Base-by-base conservation (phyloP, 2,329 filamentous ascomycete species). In the Microsporum canis region DNA sequence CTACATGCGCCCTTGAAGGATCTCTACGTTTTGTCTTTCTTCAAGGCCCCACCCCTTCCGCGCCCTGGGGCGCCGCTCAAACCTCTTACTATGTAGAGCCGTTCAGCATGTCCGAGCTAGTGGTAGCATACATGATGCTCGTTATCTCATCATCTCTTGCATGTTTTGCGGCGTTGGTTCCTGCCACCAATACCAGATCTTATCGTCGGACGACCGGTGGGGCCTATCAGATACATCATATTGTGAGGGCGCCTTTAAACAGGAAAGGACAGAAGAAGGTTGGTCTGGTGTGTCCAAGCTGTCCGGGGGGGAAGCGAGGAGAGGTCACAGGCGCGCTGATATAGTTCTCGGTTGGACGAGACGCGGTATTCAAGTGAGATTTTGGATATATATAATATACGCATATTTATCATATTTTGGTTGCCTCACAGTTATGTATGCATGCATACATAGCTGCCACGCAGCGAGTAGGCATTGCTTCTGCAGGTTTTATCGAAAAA, bases 161-260 rank as follows among this genome's bases (percentile, higher is more conserved):
- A 49, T 49, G 45, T 17, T 31, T 49, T 49, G 45, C 27, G 45
- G 23, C 27, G 23, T 12, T 31, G 45, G 45, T 31, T 49, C 23
- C 23, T 29, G 8, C 29, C 45, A 55, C 33, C 49, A 55, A 55
- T 17, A 34, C 33, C 29, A 55, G 34, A 5, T n/a, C 10, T 34
- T 55, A 29, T 12, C n/a, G 33, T 34, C 31, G 29, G 12, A 14
- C 49, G 7, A 12, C 49, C 17, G 33, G 49, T 55, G 49, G 49
- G 49, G 8, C 49, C 31, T 34, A 55, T 55, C 29, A 36, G 49
- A 55, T 55, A 55, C 49, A 34, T 55, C 49, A 55, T 55, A 55
- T 55, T 36, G 49, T 5, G 3, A 27, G 12, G 27, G 12, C 3
- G 23, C 23, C 7, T 4, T 14, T 8, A 23, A 29, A 49, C 10